These are phyloP conservation scores for Barnettozyma hawaiiensis DNA, from an alignment of 1,139 yeast genomes.

Conservation along the genomic window DNA sequence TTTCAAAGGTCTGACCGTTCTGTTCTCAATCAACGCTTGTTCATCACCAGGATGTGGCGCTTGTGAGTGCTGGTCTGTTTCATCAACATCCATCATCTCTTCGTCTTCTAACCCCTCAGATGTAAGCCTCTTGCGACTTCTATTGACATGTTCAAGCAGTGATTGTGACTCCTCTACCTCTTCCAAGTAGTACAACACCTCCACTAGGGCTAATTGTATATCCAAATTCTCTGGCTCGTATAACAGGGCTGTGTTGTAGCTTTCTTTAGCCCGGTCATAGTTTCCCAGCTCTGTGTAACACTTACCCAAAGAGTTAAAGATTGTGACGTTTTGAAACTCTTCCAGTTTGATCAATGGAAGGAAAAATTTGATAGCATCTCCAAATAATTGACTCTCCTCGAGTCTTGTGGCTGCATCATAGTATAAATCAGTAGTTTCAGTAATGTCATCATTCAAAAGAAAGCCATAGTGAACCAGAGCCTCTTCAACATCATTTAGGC, in stretches of 20 bases:
- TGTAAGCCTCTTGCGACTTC: slow-evolving; percentile 27
- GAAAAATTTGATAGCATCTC: slow-evolving; percentile 67
- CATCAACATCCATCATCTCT: slow-evolving; percentile 1
- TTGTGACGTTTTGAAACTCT: slow-evolving; percentile 44
- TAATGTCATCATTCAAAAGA: slow-evolving; percentile 50
- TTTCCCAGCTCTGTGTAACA: slow-evolving; percentile 74
- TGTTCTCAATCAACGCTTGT: slow-evolving; percentile 34
- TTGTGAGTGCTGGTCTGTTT: not conserved
- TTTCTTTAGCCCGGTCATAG: slow-evolving; percentile 60
- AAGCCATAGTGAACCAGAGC: slow-evolving; percentile 64
- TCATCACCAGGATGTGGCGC: slow-evolving; percentile 12
- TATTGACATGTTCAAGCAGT: slow-evolving; percentile 49
- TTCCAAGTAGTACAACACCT: slow-evolving; percentile 68
- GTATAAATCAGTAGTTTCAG: slow-evolving; percentile 66
- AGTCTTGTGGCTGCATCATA: slow-evolving; percentile 72
- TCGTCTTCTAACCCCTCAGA: slow-evolving; percentile 7
- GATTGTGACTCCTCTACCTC: slow-evolving; percentile 56
- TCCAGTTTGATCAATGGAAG: slow-evolving; percentile 47
- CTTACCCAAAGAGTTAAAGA: slow-evolving; percentile 63
- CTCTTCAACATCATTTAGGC: slow-evolving; percentile 58
- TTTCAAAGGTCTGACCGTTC: slow-evolving; percentile 27
- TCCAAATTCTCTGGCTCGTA: slow-evolving; percentile 64
- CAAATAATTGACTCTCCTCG: slow-evolving; percentile 60
- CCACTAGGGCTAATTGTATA: slow-evolving; percentile 72
- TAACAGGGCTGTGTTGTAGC: slow-evolving; percentile 52